These are phyloP conservation scores for Puccinia horiana DNA, from an alignment of 1,284 basidiomycete species.

Conservation along the genomic window DNA sequence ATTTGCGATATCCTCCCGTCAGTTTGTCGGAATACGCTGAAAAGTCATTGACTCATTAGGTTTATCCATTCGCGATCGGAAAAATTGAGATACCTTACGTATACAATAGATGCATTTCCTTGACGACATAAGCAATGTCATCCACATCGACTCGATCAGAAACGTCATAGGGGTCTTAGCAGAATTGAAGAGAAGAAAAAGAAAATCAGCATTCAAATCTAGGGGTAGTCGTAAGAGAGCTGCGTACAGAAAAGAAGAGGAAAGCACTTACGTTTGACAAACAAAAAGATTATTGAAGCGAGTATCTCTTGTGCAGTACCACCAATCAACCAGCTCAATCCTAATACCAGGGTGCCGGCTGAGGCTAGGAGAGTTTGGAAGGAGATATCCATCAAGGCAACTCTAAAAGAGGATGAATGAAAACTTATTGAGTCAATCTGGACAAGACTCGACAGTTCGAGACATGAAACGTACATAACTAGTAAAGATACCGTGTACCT, in stretches of 20 bases:
- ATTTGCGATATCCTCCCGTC: conserved; percentile 67
- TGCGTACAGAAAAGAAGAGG: neutral
- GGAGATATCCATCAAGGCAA: conserved; percentile 54
- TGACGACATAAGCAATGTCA: conserved; percentile 72
- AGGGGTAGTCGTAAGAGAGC: neutral
- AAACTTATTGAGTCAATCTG: neutral
- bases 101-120: conserved; percentile 79
- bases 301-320: conserved; percentile 63
- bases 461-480: conserved; percentile 52
- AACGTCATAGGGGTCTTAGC: conserved; percentile 78
- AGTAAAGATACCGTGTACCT: conserved; percentile 53
- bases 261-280: conserved; percentile 65
- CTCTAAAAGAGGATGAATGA: conserved; percentile 16
- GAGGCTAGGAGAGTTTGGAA: conserved; percentile 60
- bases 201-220: neutral
- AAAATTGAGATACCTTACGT: conserved; percentile 60
- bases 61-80: neutral
- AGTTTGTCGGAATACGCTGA: conserved; percentile 60
- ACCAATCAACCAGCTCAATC: conserved; percentile 86
- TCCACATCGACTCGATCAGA: conserved; percentile 72
- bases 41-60: neutral
- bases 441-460: neutral
- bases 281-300: conserved; percentile 77
- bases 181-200: conserved; percentile 43
- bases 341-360: conserved; percentile 77